Conservation (phyloP, 345 rosid genomes). For the Eucalyptus curtisii region DNA sequence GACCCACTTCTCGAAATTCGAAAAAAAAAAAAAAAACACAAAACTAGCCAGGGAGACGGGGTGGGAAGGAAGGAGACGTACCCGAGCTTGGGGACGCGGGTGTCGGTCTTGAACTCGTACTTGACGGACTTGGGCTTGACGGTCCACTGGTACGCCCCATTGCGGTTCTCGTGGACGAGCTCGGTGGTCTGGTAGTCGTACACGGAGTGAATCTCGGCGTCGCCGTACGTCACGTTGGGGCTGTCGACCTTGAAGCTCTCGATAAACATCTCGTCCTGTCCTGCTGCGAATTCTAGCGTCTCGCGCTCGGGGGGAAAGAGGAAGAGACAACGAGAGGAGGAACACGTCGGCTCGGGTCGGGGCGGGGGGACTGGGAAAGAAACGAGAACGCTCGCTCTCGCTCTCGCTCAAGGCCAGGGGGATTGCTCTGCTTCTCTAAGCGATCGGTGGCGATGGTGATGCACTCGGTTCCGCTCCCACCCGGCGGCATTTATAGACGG, state of each 20-base stretch:
- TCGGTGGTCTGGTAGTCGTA: constrained; percentile 90
- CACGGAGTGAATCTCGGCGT: constrained; percentile 72
- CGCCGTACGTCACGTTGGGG: constrained; percentile 81
- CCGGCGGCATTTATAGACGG: neutral
- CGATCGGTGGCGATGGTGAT: too few species aligned
- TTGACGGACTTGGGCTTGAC: constrained; percentile 83
- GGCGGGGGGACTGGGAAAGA: neutral
- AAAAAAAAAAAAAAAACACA: neutral
- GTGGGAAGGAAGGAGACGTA: neutral
- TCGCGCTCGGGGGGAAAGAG: neutral
- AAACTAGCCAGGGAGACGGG: too few species aligned
- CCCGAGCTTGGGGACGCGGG: constrained; percentile 85
- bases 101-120: constrained; percentile 80
- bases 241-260: constrained; percentile 83
- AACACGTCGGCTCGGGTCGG: neutral
- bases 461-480: neutral
- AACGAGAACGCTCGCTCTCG: neutral
- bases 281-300: neutral
- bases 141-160: constrained; percentile 76
- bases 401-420: neutral
- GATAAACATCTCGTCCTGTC: constrained; percentile 40
- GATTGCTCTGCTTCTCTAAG: neutral
- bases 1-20: neutral
- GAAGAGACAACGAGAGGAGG: neutral
- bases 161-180: constrained; percentile 75